Conservation (phyloP, 129 eudicot species). For the Saussurea involucrata region DNA sequence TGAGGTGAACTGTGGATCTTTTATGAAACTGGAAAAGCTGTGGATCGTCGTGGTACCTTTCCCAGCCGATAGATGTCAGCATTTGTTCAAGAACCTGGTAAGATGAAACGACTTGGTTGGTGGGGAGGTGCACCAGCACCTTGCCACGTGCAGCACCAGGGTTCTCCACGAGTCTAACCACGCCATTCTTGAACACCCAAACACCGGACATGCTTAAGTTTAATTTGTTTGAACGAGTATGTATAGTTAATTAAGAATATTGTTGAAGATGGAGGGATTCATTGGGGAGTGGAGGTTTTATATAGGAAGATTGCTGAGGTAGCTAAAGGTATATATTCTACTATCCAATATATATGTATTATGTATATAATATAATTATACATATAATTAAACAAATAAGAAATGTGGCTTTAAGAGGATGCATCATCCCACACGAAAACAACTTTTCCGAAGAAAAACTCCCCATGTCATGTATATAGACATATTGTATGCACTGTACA, state of each 20-base stretch:
- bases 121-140: constrained; percentile 43
- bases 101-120: constrained; percentile 53
- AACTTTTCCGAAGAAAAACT: background rate
- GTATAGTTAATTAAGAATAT: background rate
- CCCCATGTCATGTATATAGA: background rate
- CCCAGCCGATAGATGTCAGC: constrained; percentile 53
- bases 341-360: constrained; percentile 4
- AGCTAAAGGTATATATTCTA: constrained; percentile 29
- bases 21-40: constrained; percentile 68
- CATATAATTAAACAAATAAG: constrained; percentile 10
- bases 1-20: constrained; percentile 61
- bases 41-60: constrained; percentile 60
- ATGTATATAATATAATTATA: background rate
- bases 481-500: too few relatives aligned
- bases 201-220: constrained; percentile 56
- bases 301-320: constrained; percentile 21
- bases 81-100: constrained; percentile 45
- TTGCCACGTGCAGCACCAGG: constrained; percentile 40
- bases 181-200: constrained; percentile 77
- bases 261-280: constrained; percentile 17
- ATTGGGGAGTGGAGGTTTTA: constrained; percentile 6
- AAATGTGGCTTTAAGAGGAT: background rate
- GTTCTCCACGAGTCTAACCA: constrained; percentile 56
- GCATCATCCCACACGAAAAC: background rate
- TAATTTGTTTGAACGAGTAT: background rate